A percentile compares a stretch with the other conserved stretches of the same genome.
These are phyloP conservation scores for Fusarium coicis DNA, from an alignment of 2,329 filamentous ascomycete genomes.

Conservation along the genomic window DNA sequence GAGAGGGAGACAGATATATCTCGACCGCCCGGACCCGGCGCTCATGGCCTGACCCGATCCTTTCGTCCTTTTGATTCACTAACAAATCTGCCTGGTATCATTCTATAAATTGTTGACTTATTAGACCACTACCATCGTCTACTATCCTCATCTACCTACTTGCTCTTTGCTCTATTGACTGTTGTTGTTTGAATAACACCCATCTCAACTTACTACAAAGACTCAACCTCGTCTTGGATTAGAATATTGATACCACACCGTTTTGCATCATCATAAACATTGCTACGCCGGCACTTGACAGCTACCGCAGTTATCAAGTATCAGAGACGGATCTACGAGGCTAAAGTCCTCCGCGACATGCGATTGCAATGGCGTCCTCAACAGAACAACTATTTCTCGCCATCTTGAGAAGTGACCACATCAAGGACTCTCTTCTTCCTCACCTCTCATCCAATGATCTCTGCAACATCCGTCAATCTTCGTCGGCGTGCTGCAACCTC, in stretches of 20 bases:
- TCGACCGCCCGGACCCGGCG: conserved; percentile 33
- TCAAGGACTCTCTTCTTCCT: conserved; percentile 63
- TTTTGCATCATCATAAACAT: conserved; percentile 23
- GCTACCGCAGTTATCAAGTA: conserved; percentile 5
- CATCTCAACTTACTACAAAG: conserved; percentile 7
- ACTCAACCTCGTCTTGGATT: not conserved
- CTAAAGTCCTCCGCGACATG: conserved; percentile 54
- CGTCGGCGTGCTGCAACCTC: conserved; percentile 75
- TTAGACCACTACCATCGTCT: not conserved
- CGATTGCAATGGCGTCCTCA: conserved; percentile 62
- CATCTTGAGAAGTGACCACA: conserved; percentile 63
- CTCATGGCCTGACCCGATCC: conserved; percentile 21
- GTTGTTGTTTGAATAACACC: not conserved
- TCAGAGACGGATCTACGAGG: conserved; percentile 2
- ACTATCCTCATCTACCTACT: not conserved
- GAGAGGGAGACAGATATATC: conserved; percentile 46
- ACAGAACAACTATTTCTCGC: conserved; percentile 61
- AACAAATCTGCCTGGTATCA: conserved; percentile 4
- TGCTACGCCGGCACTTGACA: not conserved
- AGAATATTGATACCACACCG: conserved; percentile 23
- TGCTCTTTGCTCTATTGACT: conserved; percentile 21
- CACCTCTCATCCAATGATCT: conserved; percentile 62
- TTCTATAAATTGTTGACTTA: conserved; percentile 7
- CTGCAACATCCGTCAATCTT: conserved; percentile 72
- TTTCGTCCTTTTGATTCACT: conserved; percentile 23